Base-by-base conservation (phyloP, 163 green algal species). In the Chlamydomonas reinhardtii region DNA sequence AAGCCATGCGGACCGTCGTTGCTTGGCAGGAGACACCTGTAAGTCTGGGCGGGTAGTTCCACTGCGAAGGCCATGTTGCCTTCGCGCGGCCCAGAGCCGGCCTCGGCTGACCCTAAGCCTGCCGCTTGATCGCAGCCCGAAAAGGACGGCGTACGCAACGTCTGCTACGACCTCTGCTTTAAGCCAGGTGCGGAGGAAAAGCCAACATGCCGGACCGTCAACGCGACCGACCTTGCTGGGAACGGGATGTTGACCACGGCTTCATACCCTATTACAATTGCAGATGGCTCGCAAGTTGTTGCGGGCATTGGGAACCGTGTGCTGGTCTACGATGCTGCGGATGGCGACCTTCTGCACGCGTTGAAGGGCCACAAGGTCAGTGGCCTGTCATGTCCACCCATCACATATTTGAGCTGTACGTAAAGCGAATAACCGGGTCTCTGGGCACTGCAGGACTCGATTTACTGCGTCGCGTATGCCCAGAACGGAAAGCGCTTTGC, bases 401-500 rank as follows among this genome's bases (percentile, higher is more conserved):
- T 1, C 48, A 56, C 48, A 56, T 56, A 14, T 9, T 2, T 17
- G 14, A 16, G 43, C 43, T 54, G 43, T 54, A 54, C 43, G 6
- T 54, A 6, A 54, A 54, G 11, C 11, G 43, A 11, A 11, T 16
- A 16, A 54, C 43, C 9, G 48, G 11, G 27, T 24, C 24, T 17
- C 32, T 62, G 24, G 34, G 76, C 43, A 37, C 9, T 9, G 19
- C 89, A 97, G 93, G 95, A 97, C 48, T 83, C 92, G 39, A 95
- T 98, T 4, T 98, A 98, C 77, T 94, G 89, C 80, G 92, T 97
- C 0, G 92, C 95, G 20, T 98, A 96, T 34, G 90, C 94, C 0
- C 73, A 86, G 71, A 95, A 98, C 78, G 95, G 95, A 8, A 97
- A 96, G 88, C 91, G 94, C 31, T 97, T 98, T 90, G 95, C 95